A percentile compares a stretch with the other conserved stretches of the same genome.
phyloP scores from a whole-genome alignment of 306 rosid genomes.

The Ochetophila trinervis region DNA sequence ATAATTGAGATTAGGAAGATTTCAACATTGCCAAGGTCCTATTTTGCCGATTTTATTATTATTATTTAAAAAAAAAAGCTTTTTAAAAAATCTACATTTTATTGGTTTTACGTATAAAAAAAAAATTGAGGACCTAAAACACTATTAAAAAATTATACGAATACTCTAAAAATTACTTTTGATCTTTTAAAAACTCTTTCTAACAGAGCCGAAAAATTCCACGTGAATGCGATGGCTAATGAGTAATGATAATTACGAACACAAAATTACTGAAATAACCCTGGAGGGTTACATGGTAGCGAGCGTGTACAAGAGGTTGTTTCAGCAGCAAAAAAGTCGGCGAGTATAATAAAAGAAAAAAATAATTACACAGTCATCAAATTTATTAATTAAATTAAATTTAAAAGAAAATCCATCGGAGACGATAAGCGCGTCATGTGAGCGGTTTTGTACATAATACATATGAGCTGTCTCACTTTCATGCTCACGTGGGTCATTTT shows the following conservation, averaged over 20 bases:
- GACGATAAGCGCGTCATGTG: not conserved
- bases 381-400: too few species aligned
- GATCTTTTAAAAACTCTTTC: too few species aligned
- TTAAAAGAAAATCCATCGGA: not conserved
- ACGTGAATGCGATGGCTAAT: slow-evolving; percentile 5
- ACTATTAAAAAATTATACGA: too few species aligned
- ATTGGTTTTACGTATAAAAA: not conserved
- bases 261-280: not conserved
- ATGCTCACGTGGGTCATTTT: slow-evolving; percentile 15
- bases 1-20: not conserved
- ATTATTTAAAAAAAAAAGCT: too few species aligned
- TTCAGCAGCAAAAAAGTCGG: not conserved
- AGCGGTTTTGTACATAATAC: slow-evolving; percentile 1
- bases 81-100: too few species aligned
- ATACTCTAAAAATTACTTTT: too few species aligned
- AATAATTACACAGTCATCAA: too few species aligned
- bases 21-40: too few species aligned
- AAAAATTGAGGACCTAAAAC: too few species aligned
- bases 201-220: too few species aligned
- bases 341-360: not conserved
- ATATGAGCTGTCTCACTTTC: slow-evolving; percentile 28
- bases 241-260: not conserved
- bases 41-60: too few species aligned
- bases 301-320: not conserved
- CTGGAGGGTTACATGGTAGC: not conserved